Base-by-base conservation (phyloP, 345 rosid species). In the Pugionium cornutum region DNA sequence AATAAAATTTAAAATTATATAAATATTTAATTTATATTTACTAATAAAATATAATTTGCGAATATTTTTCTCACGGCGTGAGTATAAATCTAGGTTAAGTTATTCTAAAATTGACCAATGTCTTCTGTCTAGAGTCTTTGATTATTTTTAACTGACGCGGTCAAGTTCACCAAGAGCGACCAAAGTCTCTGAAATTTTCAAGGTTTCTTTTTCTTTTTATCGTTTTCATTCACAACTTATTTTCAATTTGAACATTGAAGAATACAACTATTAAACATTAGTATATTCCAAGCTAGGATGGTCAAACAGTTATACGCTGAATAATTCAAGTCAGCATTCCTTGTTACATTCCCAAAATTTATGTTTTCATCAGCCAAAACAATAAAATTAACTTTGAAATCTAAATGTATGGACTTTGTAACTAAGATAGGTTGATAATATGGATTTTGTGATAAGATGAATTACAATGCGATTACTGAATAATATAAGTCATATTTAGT, bases 151-250 rank as follows among this genome's bases (percentile, higher is more conserved):
- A 30, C 10, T 29, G 1, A 31, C 4, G 56, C 4, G 56, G 68
- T 72, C 60, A 58, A 72, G 71, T 52, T 58, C 71, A 51, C 76
- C 62, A 66, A 30, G 49, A 58, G n/a, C 8, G 76, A 66, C 76
- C 55, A 51, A 58, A 11, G 29, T 7, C 29, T 2, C 43, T 58
- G 48, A 58, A 58, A 0, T 0, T 65, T 64, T 65, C 62, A 51
- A 58, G 50, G 39, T 34, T 54, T 35, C 0, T 36, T 33, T n/a
- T 37, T 11, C 18, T 42, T 35, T 30, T 4, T 9, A n/a, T 57
- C n/a, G 5, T 61, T 34, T 36, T 25, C 2, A 42, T 43, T 4
- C 2, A 11, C 9, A 41, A 32, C 7, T 7, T 58, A 2, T 44
- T 9, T 65, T 26, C 33, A 18, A 34, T 33, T 44, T 52, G 67